Conservation (phyloP, 495 filamentous ascomycete genomes). For the Penicillium pulvis region DNA sequence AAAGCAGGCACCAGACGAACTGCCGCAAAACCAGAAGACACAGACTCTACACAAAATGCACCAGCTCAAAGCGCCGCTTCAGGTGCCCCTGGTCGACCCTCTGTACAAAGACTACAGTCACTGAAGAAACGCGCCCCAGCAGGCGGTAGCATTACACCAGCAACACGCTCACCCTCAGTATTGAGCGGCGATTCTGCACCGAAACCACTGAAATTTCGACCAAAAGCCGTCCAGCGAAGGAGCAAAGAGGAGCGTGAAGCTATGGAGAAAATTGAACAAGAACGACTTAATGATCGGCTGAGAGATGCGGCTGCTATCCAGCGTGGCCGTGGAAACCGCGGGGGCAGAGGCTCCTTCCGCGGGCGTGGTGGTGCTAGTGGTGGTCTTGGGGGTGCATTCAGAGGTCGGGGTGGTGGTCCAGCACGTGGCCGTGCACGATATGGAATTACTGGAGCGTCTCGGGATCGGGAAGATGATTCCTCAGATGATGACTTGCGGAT, state of each 20-base stretch:
- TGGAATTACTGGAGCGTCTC: constrained; percentile 1
- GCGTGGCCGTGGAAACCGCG: constrained; percentile 33
- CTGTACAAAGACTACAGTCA: constrained; percentile 48
- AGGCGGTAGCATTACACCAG: constrained; percentile 38
- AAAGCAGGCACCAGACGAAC: constrained; percentile 42
- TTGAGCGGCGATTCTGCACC: constrained; percentile 33
- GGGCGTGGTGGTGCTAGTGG: constrained; percentile 39
- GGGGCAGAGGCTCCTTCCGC: constrained; percentile 31
- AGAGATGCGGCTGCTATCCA: constrained; percentile 47
- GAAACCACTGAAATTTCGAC: constrained; percentile 48
- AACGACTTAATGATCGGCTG: constrained; percentile 47
- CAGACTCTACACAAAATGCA: constrained; percentile 19
- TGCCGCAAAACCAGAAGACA: constrained; percentile 22
- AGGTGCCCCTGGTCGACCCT: constrained; percentile 29
- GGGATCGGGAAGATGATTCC: constrained; percentile 29
- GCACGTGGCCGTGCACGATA: constrained; percentile 2
- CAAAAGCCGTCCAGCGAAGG: constrained; percentile 47
- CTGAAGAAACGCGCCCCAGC: constrained; percentile 43
- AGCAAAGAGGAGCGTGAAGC: constrained; percentile 57
- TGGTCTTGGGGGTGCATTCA: constrained; percentile 8
- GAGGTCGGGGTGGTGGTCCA: constrained; percentile 1
- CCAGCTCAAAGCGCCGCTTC: constrained; percentile 17
- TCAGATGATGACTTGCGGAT: constrained; percentile 49
- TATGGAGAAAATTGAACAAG: constrained; percentile 48
- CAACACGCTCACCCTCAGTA: constrained; percentile 25